Percentiles rank a stretch among this genome's conserved stretches.
phyloP scores from a whole-genome alignment of 2,329 filamentous ascomycete genomes.

The Aspergillus calidoustus region DNA sequence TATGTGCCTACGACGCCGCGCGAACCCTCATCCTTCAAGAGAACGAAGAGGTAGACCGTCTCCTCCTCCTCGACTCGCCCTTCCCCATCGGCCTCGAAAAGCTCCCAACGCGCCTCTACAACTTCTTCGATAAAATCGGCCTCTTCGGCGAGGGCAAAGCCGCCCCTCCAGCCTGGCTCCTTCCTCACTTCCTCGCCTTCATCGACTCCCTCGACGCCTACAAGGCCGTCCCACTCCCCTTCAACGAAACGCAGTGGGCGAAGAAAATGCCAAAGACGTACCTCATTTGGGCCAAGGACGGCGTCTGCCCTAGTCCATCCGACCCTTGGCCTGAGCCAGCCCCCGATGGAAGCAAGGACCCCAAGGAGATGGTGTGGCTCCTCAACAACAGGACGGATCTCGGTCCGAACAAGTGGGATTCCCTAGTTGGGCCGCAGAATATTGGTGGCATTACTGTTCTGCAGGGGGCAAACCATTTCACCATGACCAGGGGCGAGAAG shows the following conservation, averaged over 20 bases:
- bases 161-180: conserved; percentile 53
- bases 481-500: conserved; percentile 37
- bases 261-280: conserved; percentile 48
- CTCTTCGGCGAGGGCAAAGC: conserved; percentile 52
- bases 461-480: conserved; percentile 42
- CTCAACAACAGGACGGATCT: conserved; percentile 54
- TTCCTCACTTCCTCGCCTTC: conserved; percentile 57
- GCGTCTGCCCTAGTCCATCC: conserved; percentile 49
- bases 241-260: conserved; percentile 31
- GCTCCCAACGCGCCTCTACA: conserved; percentile 60
- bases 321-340: conserved; percentile 47
- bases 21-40: conserved; percentile 59
- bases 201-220: conserved; percentile 55
- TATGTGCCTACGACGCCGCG: conserved; percentile 71
- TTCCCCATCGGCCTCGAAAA: conserved; percentile 71
- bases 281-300: conserved; percentile 55
- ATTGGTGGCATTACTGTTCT: conserved; percentile 39
- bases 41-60: conserved; percentile 61
- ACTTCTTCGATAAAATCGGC: conserved; percentile 54
- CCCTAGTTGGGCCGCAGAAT: conserved; percentile 46
- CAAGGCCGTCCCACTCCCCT: conserved; percentile 38
- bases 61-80: conserved; percentile 70
- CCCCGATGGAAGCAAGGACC: conserved; percentile 46
- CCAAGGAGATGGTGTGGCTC: conserved; percentile 55
- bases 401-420: conserved; percentile 54